Conservation (phyloP, 495 filamentous ascomycete species). For the Ramalina peruviana region DNA sequence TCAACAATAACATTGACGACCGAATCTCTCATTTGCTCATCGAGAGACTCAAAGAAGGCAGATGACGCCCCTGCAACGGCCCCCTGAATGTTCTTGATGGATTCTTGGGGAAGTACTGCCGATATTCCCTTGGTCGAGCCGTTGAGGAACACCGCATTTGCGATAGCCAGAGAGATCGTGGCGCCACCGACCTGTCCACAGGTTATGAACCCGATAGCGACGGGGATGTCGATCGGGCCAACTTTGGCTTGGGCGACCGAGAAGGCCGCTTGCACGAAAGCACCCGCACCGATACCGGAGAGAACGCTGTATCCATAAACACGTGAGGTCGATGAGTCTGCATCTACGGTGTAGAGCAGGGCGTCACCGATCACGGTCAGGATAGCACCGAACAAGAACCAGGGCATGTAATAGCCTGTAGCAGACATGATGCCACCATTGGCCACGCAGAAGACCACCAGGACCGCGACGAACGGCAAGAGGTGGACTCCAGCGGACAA, state of each 20-base stretch:
- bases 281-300: slow-evolving; percentile 36
- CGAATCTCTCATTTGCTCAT: slow-evolving; percentile 17
- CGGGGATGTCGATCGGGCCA: slow-evolving; percentile 21
- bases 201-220: slow-evolving; percentile 34
- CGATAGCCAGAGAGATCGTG: slow-evolving; percentile 38
- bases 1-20: slow-evolving; percentile 36
- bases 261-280: slow-evolving; percentile 34
- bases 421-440: slow-evolving; percentile 2
- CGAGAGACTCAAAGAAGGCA: slow-evolving; percentile 24
- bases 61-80: slow-evolving; percentile 36
- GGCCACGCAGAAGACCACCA: slow-evolving; percentile 1
- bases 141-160: slow-evolving; percentile 41
- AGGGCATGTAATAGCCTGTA: slow-evolving; percentile 3
- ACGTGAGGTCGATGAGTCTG: slow-evolving; percentile 18
- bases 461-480: slow-evolving; percentile 2
- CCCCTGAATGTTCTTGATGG: slow-evolving; percentile 24
- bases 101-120: slow-evolving; percentile 24
- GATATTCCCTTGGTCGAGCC: background rate
- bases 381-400: slow-evolving; percentile 17
- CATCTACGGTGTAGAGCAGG: slow-evolving; percentile 29
- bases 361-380: slow-evolving; percentile 28
- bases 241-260: slow-evolving; percentile 37
- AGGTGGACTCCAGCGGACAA: slow-evolving; percentile 3
- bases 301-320: slow-evolving; percentile 44
- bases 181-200: slow-evolving; percentile 36